These are phyloP conservation scores for Nicotiana rustica DNA, from an alignment of 305 asterid genomes.

Conservation along the genomic window DNA sequence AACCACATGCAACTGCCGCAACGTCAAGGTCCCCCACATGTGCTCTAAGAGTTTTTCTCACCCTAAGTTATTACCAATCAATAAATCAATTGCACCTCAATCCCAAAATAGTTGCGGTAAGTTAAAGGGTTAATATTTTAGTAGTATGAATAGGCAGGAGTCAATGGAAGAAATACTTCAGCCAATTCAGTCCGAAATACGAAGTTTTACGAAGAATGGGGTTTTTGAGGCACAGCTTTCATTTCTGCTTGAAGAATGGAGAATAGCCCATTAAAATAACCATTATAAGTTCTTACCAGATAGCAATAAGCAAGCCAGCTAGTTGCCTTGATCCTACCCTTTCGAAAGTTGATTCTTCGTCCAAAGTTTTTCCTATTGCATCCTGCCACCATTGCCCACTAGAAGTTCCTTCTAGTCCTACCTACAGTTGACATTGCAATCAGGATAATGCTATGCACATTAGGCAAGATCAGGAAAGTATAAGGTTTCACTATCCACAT, in stretches of 20 bases:
- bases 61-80: constrained; percentile 58
- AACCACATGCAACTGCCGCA: constrained; percentile 95
- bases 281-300: constrained; percentile 56
- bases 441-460: constrained; percentile 3
- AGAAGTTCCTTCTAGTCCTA: constrained; percentile 97
- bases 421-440: constrained; percentile 55
- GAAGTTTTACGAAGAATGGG: background rate
- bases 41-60: constrained; percentile 74
- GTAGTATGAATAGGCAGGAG: constrained; percentile 22
- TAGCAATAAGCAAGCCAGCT: constrained; percentile 87
- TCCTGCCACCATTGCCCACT: constrained; percentile 98
- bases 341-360: constrained; percentile 78
- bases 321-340: constrained; percentile 94
- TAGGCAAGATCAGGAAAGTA: background rate
- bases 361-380: constrained; percentile 82
- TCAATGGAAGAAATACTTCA: constrained; percentile 21
- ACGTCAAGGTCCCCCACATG: constrained; percentile 93
- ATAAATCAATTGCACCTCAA: background rate
- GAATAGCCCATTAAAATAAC: background rate
- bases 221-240: background rate
- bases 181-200: background rate
- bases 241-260: constrained; percentile 14
- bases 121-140: background rate
- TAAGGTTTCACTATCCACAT: constrained; percentile 4
- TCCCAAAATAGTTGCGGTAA: background rate